A percentile compares a stretch with the other conserved stretches of the same genome.
Evolutionary conservation across 805 yeast genomes (phyloP).

Genomic region (Candida berthetii): DNA sequence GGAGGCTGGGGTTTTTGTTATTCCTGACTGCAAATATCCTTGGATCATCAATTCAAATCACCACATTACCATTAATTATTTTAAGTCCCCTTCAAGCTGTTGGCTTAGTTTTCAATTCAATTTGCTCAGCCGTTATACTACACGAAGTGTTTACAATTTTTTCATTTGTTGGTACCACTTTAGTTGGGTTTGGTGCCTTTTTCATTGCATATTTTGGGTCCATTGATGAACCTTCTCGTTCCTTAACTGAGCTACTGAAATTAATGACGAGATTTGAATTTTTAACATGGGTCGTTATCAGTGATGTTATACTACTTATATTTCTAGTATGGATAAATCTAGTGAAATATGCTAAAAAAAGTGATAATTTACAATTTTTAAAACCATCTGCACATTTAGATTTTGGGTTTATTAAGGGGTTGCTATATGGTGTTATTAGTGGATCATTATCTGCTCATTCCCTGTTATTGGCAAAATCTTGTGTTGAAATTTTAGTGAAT

Average conservation of each 20-base stretch:
- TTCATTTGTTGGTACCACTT: slow-evolving; percentile 57
- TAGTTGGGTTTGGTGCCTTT: slow-evolving; percentile 70
- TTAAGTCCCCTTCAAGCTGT: slow-evolving; percentile 80
- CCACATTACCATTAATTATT: slow-evolving; percentile 76
- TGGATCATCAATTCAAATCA: slow-evolving; percentile 79
- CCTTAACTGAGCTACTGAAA: slow-evolving; percentile 38
- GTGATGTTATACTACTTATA: slow-evolving; percentile 23
- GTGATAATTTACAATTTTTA: neutral
- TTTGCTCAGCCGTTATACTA: slow-evolving; percentile 62
- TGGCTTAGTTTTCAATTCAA: slow-evolving; percentile 82
- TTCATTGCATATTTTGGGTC: slow-evolving; percentile 71
- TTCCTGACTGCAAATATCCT: slow-evolving; percentile 70
- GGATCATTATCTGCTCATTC: slow-evolving; percentile 86
- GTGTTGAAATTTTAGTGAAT: slow-evolving; percentile 60
- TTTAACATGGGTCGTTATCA: slow-evolving; percentile 45
- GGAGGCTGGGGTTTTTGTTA: slow-evolving; percentile 70
- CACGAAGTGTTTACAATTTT: slow-evolving; percentile 58
- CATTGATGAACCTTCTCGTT: slow-evolving; percentile 45
- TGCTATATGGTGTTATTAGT: slow-evolving; percentile 58
- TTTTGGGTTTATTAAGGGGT: slow-evolving; percentile 41
- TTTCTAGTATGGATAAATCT: slow-evolving; percentile 24
- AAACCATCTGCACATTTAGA: neutral
- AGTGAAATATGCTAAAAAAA: slow-evolving; percentile 3
- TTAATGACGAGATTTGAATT: slow-evolving; percentile 41
- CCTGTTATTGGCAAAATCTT: slow-evolving; percentile 75